Base-by-base conservation (phyloP, 2,329 filamentous ascomycete species). In the Exophiala xenobiotica region DNA sequence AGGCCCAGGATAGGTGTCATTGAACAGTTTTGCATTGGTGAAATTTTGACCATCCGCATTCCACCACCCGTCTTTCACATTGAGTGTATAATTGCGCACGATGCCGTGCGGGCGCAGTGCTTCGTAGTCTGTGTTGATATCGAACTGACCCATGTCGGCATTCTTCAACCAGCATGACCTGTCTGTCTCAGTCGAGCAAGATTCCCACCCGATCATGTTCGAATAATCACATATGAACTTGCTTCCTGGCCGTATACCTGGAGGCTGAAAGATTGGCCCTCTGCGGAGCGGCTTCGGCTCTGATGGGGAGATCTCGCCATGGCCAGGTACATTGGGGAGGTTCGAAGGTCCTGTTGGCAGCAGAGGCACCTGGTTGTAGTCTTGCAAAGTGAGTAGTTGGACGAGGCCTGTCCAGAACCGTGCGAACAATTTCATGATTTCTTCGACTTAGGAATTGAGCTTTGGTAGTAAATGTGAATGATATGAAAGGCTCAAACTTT, bases 1-100 rank as follows among this genome's bases (percentile, higher is more conserved):
- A 3, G 77, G 77, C 2, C 77, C 77, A 2, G 76, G 76, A 50
- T 78, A 78, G 1, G 14, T 40, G 73, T 72, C 70, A 56, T 81
- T 81, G 52, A 81, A 72, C 6, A 57, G 42, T n/a, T 75, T 76
- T 3, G 79, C 68, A 1, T 61, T 55, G 6, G 24, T 37, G 22
- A 39, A 44, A n/a, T 38, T 42, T 6, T 39, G 8, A 16, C 53
- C 53, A 31, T 53, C 50, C 12, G 42, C 38, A 37, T 44, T 37
- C 4, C 33, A 3, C 11, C 3, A 16, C 8, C 19, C 16, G 29
- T 56, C 44, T 4, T 23, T 41, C 4, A 56, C 18, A n/a, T 45
- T 22, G 6, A 56, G 29, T 6, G 7, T 9, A 26, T 56, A 56
- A 18, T 49, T 16, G 3, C 53, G 42, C 2, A n/a, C n/a, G n/a